Conservation (phyloP, 2,329 filamentous ascomycete species). For the Diaporthe sp. region DNA sequence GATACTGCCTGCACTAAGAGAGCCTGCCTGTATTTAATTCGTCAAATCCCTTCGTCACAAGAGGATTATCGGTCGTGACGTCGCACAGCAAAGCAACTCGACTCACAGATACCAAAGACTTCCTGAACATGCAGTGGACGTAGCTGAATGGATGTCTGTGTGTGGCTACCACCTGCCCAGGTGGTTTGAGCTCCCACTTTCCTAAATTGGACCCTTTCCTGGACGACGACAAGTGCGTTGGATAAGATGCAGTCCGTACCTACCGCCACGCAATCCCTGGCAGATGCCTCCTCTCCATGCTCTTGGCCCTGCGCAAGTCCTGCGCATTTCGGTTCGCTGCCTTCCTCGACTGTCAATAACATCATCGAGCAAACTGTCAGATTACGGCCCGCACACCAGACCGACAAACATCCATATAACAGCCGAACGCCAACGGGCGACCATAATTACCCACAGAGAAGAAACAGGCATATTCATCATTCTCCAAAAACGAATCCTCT, state of each 20-base stretch:
- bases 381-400: background rate
- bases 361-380: no score
- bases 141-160: background rate
- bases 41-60: no score
- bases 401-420: background rate
- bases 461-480: background rate
- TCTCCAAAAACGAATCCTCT: no score
- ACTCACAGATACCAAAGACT: background rate
- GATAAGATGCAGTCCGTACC: background rate
- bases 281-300: background rate
- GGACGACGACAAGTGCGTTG: background rate
- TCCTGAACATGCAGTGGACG: background rate
- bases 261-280: background rate
- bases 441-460: background rate
- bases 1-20: background rate
- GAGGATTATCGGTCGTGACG: no score
- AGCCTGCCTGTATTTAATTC: no score
- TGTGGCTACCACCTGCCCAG: background rate
- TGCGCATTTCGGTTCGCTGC: no score
- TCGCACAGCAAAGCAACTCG: background rate
- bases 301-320: no score
- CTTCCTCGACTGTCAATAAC: no score
- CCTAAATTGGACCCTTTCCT: background rate
- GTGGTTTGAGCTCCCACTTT: background rate
- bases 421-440: background rate